Percentiles rank a stretch among this genome's conserved stretches.
phyloP scores from a whole-genome alignment of 768 basidiomycete genomes.

The Russula ochroleuca region DNA sequence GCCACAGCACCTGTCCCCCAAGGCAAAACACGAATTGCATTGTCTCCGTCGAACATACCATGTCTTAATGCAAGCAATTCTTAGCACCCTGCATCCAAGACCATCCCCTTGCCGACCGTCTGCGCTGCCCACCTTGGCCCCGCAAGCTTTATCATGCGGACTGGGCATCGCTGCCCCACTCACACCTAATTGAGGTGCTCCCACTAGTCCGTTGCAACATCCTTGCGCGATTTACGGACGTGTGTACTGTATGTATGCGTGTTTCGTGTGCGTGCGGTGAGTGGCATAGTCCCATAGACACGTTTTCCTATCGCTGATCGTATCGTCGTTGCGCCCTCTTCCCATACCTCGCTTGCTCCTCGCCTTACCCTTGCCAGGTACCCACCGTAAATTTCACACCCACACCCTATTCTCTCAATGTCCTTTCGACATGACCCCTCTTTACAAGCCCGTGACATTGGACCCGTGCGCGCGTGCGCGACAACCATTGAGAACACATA shows the following conservation, averaged over 20 bases:
- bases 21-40: neutral
- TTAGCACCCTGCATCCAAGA: neutral
- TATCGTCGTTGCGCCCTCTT: neutral
- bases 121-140: neutral
- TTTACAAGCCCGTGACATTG: neutral
- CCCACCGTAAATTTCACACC: neutral
- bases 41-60: neutral
- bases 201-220: neutral
- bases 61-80: neutral
- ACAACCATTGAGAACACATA: neutral
- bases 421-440: neutral
- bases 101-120: neutral
- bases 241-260: constrained; percentile 4
- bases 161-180: neutral
- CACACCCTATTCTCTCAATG: neutral
- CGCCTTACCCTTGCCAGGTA: neutral
- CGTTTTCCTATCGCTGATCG: constrained; percentile 11
- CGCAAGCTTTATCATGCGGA: neutral
- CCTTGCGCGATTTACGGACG: neutral
- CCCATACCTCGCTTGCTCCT: constrained; percentile 17
- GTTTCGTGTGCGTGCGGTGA: constrained; percentile 3
- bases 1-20: neutral
- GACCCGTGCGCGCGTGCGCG: neutral
- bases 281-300: neutral
- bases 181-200: neutral